A percentile compares a stretch with the other conserved stretches of the same genome.
These are phyloP conservation scores for Aethionema arabicum DNA, from an alignment of 345 rosid species.

Conservation along the genomic window DNA sequence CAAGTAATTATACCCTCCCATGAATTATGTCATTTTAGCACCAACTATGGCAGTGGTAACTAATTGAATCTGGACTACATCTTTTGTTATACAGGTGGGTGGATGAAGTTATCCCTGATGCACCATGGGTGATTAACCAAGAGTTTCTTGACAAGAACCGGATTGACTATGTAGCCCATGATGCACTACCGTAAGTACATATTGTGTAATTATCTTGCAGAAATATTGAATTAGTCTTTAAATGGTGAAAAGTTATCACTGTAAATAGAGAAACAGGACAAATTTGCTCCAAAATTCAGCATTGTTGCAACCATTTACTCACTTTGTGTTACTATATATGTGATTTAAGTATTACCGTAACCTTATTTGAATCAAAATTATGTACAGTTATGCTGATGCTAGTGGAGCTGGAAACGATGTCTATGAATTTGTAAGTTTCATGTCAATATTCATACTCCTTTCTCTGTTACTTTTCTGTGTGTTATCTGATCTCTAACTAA, in stretches of 20 bases:
- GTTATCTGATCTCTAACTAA: not conserved
- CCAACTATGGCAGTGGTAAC: not conserved
- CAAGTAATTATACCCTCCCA: constrained; percentile 34
- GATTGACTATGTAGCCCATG: constrained; percentile 59
- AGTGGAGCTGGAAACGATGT: constrained; percentile 71
- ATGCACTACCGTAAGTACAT: constrained; percentile 54
- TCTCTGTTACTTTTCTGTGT: not conserved
- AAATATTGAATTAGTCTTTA: not conserved
- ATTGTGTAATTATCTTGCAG: constrained; percentile 5
- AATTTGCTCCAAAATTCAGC: not conserved
- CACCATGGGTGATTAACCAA: constrained; percentile 61
- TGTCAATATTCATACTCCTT: not conserved
- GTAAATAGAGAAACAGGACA: not conserved
- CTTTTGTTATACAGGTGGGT: constrained; percentile 48
- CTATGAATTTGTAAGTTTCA: constrained; percentile 58
- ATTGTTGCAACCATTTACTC: not conserved
- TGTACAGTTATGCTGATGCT: constrained; percentile 60
- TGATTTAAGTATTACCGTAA: no score
- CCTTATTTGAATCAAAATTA: not conserved
- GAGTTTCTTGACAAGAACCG: constrained; percentile 61
- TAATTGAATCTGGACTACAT: not conserved
- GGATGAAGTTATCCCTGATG: constrained; percentile 69
- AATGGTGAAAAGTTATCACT: constrained; percentile 2
- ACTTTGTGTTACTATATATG: not conserved
- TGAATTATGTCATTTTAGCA: constrained; percentile 1